A percentile compares a stretch with the other conserved stretches of the same genome.
Conservation (phyloP, 2,329 filamentous ascomycete species). For the Neofusicoccum parvum region DNA sequence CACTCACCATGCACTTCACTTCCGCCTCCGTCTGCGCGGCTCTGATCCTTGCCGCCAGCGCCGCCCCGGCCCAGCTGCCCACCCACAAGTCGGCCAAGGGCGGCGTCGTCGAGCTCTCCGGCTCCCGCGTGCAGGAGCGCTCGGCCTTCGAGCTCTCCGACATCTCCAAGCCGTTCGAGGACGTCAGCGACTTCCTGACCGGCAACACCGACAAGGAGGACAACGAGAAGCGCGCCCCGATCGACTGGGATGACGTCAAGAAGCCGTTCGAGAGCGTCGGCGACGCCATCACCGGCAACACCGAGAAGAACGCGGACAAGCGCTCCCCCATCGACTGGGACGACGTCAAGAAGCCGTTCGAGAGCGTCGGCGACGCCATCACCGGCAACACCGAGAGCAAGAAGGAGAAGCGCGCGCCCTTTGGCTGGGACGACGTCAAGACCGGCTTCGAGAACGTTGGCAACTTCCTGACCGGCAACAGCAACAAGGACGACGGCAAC, state of each 20-base stretch:
- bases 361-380: not conserved
- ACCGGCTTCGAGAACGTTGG: not conserved
- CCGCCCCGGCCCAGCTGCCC: slow-evolving; percentile 10
- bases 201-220: not conserved
- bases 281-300: not conserved
- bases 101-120: slow-evolving; percentile 1
- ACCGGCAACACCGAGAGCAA: not conserved
- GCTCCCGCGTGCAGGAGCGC: slow-evolving; percentile 1
- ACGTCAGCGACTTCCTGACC: not conserved
- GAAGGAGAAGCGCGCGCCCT: too few relatives aligned
- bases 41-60: slow-evolving; percentile 3
- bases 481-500: not conserved
- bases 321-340: not conserved
- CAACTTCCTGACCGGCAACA: not conserved
- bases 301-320: too few relatives aligned
- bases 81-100: slow-evolving; percentile 14
- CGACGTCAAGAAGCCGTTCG: not conserved
- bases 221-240: slow-evolving; percentile 3
- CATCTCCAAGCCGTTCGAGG: not conserved
- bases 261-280: not conserved
- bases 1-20: not conserved
- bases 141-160: not conserved
- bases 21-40: not conserved
- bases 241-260: not conserved
- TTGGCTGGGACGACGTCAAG: not conserved